Evolutionary conservation across 192 early-diverging fungal genomes (phyloP), one percentile per base, ranked within the genome.

Genomic region (Linnemannia schmuckeri): DNA sequence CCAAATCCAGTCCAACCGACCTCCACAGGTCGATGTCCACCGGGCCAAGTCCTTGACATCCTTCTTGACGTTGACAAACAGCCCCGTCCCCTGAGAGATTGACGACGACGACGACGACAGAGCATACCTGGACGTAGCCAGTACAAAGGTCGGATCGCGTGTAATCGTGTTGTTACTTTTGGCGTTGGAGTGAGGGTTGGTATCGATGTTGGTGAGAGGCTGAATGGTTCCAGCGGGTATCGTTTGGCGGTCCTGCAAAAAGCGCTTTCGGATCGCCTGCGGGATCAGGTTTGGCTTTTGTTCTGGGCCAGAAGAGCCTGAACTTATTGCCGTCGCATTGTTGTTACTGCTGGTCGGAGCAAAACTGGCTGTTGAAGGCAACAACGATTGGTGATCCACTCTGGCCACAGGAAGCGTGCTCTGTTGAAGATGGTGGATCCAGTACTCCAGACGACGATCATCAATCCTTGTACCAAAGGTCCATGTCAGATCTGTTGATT

Each of bases 1-100:
- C 85, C 85, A 87, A 35, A 87, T 70, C 85, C 85, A 87, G 40
- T 87, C 85, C 66, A 87, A 35, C 0, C 85, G 85, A 4, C 85
- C 79, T n/a, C 85, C 85, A 71, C 85, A 87, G 7, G 72, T 87
- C 44, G 79, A 66, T 12, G 85, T 79, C 85, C 85, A 87, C 22
- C 76, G 69, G 12, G 80, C 85, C 44, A 87, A 44, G 35, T 78
- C 18, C 46, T 78, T 81, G n/a, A 87, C 80, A 63, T 81, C 76
- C 24, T 70, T 75, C 52, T 49, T 69, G 41, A 84, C 77, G 9
- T 79, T 47, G 6, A 79, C 82, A 84, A 84, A 84, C 54, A 84
- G 2, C 8, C 52, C 77, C n/a, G 75, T 27, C 2, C 72, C 44
- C 8, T 41, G 49, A 5, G 42, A 57, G 18, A 46, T 38, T 4